Percentiles rank a stretch among this genome's conserved stretches.
phyloP scores from a whole-genome alignment of 306 rosid genomes.

The Glycine tomentella region DNA sequence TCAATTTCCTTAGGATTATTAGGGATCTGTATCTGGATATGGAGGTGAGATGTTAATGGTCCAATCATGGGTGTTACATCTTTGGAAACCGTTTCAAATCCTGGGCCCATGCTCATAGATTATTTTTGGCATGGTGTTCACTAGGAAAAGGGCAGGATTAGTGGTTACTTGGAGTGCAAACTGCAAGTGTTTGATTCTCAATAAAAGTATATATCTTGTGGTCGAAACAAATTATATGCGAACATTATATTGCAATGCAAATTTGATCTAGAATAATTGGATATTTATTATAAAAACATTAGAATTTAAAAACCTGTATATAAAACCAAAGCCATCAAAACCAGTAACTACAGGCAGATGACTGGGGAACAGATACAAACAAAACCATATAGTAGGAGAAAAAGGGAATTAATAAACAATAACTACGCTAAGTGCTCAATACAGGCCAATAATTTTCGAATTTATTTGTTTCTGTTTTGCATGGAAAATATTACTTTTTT shows the following conservation, averaged over 20 bases:
- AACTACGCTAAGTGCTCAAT: not conserved
- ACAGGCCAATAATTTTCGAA: not conserved
- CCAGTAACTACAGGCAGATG: too few relatives aligned
- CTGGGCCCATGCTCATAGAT: not conserved
- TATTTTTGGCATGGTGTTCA: not conserved
- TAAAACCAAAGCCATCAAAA: too few relatives aligned
- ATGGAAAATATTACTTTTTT: not conserved
- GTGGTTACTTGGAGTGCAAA: not conserved
- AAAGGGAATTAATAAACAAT: too few relatives aligned
- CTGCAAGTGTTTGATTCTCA: not conserved
- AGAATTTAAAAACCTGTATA: not conserved
- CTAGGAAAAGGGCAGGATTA: not conserved
- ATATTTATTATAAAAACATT: too few relatives aligned
- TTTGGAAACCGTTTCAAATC: slow-evolving; percentile 28
- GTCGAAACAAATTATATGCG: not conserved
- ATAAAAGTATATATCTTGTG: not conserved
- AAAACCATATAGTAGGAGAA: too few relatives aligned
- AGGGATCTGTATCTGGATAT: slow-evolving; percentile 19
- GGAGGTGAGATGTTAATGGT: slow-evolving; percentile 21
- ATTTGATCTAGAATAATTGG: not conserved
- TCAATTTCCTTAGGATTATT: not conserved
- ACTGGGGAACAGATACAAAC: too few relatives aligned
- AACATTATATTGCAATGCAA: not conserved
- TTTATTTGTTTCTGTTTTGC: not conserved
- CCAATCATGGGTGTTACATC: slow-evolving; percentile 15